Evolutionary conservation across 768 basidiomycete species (phyloP).

Genomic region (Mycena epipterygia): DNA sequence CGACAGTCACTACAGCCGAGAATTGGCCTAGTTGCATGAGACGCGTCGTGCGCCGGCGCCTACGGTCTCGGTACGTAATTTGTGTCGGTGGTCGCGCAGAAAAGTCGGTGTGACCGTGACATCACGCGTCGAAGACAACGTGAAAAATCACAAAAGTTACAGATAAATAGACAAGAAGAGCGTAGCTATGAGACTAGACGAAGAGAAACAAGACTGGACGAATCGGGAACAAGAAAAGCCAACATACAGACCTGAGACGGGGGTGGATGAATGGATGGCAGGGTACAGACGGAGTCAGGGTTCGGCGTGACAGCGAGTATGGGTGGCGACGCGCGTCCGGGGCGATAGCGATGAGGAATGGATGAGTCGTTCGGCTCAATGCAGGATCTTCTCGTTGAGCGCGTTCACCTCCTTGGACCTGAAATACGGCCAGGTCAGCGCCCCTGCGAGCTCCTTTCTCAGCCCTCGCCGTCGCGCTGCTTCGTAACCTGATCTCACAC

Average conservation of each 20-base stretch:
- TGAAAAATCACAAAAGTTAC: neutral
- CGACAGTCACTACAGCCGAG: slow-evolving; percentile 14
- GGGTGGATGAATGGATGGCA: neutral
- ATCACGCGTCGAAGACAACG: neutral
- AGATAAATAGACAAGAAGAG: neutral
- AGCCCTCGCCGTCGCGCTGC: slow-evolving; percentile 71
- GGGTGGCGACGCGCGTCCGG: neutral
- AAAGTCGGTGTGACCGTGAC: neutral
- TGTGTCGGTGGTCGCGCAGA: neutral
- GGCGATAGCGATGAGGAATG: neutral
- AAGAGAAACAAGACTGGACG: neutral
- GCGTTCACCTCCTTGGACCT: slow-evolving; percentile 88
- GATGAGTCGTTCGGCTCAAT: slow-evolving; percentile 38
- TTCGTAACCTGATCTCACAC: slow-evolving; percentile 94
- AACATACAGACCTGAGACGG: neutral
- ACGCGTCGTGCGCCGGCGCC: neutral
- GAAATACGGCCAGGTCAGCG: slow-evolving; percentile 87
- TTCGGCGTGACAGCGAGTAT: too few relatives aligned
- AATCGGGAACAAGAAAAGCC: neutral
- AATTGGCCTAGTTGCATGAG: slow-evolving; percentile 27
- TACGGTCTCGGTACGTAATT: too few relatives aligned
- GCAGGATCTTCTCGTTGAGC: slow-evolving; percentile 86
- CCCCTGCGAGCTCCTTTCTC: slow-evolving; percentile 72
- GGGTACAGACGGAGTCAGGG: neutral
- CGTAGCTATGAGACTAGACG: slow-evolving; percentile 9